Evolutionary conservation across 2,329 filamentous ascomycete species (phyloP).

Genomic region (Trichophyton verrucosum): DNA sequence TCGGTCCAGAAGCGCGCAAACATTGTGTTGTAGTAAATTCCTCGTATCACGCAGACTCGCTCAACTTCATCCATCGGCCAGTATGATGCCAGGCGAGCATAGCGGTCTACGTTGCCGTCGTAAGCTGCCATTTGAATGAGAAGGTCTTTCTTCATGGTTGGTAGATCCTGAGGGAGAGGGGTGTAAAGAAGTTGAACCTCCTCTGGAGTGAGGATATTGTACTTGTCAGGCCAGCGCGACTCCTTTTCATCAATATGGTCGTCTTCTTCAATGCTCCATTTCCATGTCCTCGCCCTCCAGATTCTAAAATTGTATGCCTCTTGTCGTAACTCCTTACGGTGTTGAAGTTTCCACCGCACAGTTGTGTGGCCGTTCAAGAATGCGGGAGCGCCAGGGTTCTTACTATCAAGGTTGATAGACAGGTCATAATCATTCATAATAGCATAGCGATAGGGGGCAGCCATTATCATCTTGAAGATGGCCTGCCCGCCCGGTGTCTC

Average conservation of each 20-base stretch:
- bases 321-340: conserved; percentile 8
- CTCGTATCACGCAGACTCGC: conserved; percentile 20
- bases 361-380: conserved; percentile 28
- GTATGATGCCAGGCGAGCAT: conserved; percentile 24
- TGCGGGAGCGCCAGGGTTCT: conserved; percentile 5
- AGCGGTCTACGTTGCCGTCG: conserved; percentile 31
- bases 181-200: conserved; percentile 16
- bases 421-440: conserved; percentile 30
- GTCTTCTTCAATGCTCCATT: conserved; percentile 5
- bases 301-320: background rate
- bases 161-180: conserved; percentile 28
- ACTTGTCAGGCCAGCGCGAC: conserved; percentile 2
- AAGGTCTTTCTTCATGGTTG: conserved; percentile 27
- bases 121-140: conserved; percentile 30
- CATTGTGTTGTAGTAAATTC: conserved; percentile 28
- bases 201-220: conserved; percentile 22
- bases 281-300: background rate
- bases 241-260: background rate
- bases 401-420: conserved; percentile 11
- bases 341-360: conserved; percentile 19
- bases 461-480: conserved; percentile 26
- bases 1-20: conserved; percentile 19
- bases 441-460: conserved; percentile 16
- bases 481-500: conserved; percentile 9
- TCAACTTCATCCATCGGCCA: conserved; percentile 17